Conservation (phyloP, 2,329 filamentous ascomycete species). For the Akanthomyces uredinophilus region DNA sequence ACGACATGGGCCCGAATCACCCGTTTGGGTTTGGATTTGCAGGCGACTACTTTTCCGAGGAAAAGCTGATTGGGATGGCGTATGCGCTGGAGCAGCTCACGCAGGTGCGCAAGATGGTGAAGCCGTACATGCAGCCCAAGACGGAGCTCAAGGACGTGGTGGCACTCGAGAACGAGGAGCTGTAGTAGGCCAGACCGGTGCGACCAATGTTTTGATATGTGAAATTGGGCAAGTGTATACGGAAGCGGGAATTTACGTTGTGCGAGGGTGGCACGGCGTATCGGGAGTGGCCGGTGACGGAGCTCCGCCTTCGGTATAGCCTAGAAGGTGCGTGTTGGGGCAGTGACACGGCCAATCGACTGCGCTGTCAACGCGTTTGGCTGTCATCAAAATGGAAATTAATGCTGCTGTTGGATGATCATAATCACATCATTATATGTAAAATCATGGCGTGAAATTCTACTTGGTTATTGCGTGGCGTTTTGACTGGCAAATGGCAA, state of each 20-base stretch:
- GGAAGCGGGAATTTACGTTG: background rate
- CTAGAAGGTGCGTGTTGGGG: background rate
- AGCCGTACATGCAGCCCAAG: slow-evolving; percentile 25
- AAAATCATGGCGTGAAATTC: background rate
- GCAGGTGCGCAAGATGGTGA: slow-evolving; percentile 23
- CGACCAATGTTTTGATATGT: background rate
- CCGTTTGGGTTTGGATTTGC: slow-evolving; percentile 61
- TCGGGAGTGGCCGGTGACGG: background rate
- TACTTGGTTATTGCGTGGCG: background rate
- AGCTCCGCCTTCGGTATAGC: background rate
- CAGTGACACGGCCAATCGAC: background rate
- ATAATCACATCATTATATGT: too few relatives aligned
- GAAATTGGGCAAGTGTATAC: background rate
- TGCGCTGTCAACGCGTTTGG: too few relatives aligned
- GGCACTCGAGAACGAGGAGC: background rate
- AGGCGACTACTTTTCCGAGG: slow-evolving; percentile 56
- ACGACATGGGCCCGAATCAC: slow-evolving; percentile 47
- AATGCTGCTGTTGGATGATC: too few relatives aligned
- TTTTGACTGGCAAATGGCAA: background rate
- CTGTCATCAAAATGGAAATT: too few relatives aligned
- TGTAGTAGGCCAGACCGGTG: background rate
- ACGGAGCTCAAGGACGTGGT: slow-evolving; percentile 27
- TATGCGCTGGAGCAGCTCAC: slow-evolving; percentile 64
- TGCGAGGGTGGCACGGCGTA: background rate
- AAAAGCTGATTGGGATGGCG: slow-evolving; percentile 56